These are phyloP conservation scores for Globisporangium radiosum DNA, from an alignment of 352 stramenopile genomes.

Conservation along the genomic window DNA sequence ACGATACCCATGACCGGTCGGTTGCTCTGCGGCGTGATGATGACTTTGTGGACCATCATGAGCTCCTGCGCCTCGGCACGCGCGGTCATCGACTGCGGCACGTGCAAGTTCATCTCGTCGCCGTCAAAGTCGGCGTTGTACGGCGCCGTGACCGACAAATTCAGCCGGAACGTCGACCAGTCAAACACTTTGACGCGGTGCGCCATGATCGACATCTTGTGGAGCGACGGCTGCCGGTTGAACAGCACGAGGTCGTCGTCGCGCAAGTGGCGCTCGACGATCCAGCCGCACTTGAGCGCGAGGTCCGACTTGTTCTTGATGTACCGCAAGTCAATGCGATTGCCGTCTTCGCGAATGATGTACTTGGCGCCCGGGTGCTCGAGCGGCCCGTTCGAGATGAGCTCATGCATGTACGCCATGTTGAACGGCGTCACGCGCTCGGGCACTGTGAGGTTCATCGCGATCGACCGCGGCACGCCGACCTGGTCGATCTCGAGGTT, in stretches of 20 bases:
- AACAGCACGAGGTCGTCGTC: conserved; percentile 99
- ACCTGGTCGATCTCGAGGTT: conserved; percentile 99
- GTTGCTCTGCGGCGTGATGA: conserved; percentile 98
- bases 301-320: conserved; percentile 97
- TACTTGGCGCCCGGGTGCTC: conserved; percentile 97
- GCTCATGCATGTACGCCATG: conserved; percentile 90
- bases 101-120: conserved; percentile 99
- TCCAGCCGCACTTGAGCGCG: conserved; percentile 95
- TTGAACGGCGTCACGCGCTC: conserved; percentile 99
- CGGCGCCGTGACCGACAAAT: conserved; percentile 96
- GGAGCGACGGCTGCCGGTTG: conserved; percentile 98
- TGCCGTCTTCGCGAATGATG: conserved; percentile 96
- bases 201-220: conserved; percentile 99
- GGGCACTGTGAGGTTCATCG: conserved; percentile 98
- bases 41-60: conserved; percentile 98
- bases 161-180: conserved; percentile 99
- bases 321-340: conserved; percentile 97
- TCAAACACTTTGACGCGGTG: conserved; percentile 98
- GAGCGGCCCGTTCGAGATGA: conserved; percentile 95
- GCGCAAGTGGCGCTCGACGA: conserved; percentile 97
- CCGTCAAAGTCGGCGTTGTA: conserved; percentile 99
- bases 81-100: conserved; percentile 96
- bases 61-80: conserved; percentile 96
- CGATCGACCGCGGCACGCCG: conserved; percentile 96
- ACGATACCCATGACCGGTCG: conserved; percentile 99